These are phyloP conservation scores for Phanerochaete carnosa DNA, from an alignment of 768 basidiomycete genomes.

Conservation along the genomic window DNA sequence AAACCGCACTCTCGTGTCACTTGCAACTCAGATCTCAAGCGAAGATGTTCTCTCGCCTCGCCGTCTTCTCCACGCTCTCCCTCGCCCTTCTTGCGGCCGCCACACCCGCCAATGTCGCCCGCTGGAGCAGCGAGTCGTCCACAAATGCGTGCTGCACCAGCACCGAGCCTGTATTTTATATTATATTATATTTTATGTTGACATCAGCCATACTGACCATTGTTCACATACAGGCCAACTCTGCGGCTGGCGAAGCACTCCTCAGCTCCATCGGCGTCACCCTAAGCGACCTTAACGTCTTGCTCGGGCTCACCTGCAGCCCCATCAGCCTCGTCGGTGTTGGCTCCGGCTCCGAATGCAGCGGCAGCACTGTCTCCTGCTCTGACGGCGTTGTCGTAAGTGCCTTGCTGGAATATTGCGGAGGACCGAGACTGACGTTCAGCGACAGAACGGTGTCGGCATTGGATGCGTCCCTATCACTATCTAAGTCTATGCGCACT, in stretches of 20 bases:
- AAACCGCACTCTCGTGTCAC: too few relatives aligned
- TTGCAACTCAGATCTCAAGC: too few relatives aligned
- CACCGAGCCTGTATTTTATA: background rate
- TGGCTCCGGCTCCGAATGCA: constrained; percentile 14
- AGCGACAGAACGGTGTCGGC: constrained; percentile 18
- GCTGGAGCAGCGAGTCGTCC: background rate
- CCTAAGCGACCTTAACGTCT: constrained; percentile 5
- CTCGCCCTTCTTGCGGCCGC: constrained; percentile 12
- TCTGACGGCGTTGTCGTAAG: background rate
- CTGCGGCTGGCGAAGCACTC: background rate
- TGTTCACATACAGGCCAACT: background rate
- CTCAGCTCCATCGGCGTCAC: constrained; percentile 14
- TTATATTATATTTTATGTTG: too few relatives aligned
- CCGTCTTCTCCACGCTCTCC: background rate
- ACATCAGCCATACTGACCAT: background rate
- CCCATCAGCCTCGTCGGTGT: constrained; percentile 16
- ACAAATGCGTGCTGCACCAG: constrained; percentile 6
- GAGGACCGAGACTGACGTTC: background rate
- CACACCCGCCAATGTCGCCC: constrained; percentile 7
- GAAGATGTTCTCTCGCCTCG: constrained; percentile 10
- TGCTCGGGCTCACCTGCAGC: constrained; percentile 19
- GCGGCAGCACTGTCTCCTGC: constrained; percentile 6
- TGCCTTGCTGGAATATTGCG: background rate
- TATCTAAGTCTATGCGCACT: too few relatives aligned
- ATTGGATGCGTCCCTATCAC: constrained; percentile 24